Conservation (phyloP, 1,139 yeast genomes). For the Blastobotrys ciferrii region DNA sequence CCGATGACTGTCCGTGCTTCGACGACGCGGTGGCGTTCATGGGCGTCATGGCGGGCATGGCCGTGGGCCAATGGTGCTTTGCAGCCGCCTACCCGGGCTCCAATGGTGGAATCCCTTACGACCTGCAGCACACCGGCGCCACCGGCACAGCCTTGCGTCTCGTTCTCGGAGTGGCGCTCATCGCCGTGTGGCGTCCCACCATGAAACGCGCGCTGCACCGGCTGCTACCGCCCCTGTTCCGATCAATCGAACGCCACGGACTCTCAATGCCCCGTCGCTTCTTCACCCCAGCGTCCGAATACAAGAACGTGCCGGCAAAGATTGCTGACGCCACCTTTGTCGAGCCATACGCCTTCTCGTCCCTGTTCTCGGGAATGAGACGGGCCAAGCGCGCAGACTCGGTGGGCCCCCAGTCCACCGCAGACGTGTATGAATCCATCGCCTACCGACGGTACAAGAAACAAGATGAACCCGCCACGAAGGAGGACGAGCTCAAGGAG, state of each 20-base stretch:
- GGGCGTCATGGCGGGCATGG: conserved; percentile 82
- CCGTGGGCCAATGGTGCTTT: conserved; percentile 52
- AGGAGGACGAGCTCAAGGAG: conserved; percentile 21
- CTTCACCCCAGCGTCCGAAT: conserved; percentile 40
- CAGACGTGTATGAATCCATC: conserved; percentile 42
- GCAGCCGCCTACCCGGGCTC: conserved; percentile 11
- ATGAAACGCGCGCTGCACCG: conserved; percentile 63
- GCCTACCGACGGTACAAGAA: conserved; percentile 36
- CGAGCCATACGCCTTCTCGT: conserved; percentile 34
- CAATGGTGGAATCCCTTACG: conserved; percentile 43
- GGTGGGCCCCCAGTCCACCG: conserved; percentile 46
- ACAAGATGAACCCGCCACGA: conserved; percentile 2
- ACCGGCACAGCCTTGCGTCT: conserved; percentile 46
- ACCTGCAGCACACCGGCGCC: conserved; percentile 43
- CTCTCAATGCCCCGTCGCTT: conserved; percentile 41
- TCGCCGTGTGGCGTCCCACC: conserved; percentile 64
- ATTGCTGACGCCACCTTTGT: conserved; percentile 37
- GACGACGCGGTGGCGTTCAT: conserved; percentile 93
- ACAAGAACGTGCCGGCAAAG: conserved; percentile 36
- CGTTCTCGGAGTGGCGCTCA: conserved; percentile 55
- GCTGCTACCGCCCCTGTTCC: conserved; percentile 41
- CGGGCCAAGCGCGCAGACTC: conserved; percentile 38
- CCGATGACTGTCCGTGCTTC: conserved; percentile 93
- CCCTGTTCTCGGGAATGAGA: conserved; percentile 31
- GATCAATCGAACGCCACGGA: conserved; percentile 38